Percentiles rank a stretch among this genome's conserved stretches.
phyloP scores from a whole-genome alignment of 2,329 filamentous ascomycete genomes.

The Colletotrichum sp. region DNA sequence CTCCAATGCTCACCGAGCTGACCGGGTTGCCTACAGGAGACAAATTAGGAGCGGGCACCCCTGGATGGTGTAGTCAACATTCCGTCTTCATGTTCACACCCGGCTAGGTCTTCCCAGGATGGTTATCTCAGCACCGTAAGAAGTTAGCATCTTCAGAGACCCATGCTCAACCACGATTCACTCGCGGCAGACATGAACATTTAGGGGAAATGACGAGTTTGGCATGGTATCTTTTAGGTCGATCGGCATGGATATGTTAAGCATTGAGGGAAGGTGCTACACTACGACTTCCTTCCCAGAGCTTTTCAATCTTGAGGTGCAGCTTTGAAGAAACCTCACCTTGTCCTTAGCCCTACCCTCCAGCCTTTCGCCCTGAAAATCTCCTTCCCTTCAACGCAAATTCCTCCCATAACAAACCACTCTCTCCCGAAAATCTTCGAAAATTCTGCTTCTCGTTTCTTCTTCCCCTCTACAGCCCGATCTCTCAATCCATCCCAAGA shows the following conservation, averaged over 20 bases:
- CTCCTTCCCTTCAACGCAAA: background rate
- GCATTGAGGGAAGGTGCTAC: background rate
- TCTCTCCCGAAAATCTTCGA: accelerated
- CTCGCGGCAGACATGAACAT: accelerated
- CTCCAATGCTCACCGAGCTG: background rate
- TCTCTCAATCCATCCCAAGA: accelerated
- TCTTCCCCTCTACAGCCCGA: accelerated
- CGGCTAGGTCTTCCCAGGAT: background rate
- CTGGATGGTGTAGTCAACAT: background rate
- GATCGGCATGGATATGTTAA: accelerated
- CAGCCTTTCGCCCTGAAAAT: background rate
- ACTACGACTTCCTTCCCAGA: background rate
- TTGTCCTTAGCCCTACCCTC: background rate
- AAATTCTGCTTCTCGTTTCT: accelerated
- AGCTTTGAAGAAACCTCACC: background rate
- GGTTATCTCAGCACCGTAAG: background rate
- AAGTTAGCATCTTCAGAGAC: background rate
- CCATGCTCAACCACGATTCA: background rate
- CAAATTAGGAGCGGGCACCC: accelerated
- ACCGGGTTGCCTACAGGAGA: background rate
- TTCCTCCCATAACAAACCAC: accelerated
- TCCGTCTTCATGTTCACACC: background rate
- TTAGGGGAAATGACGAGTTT: accelerated
- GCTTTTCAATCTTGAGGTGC: background rate
- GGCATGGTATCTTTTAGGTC: background rate